phyloP scores from a whole-genome alignment of 2,329 filamentous ascomycete species.

The Botrytis deweyae region DNA sequence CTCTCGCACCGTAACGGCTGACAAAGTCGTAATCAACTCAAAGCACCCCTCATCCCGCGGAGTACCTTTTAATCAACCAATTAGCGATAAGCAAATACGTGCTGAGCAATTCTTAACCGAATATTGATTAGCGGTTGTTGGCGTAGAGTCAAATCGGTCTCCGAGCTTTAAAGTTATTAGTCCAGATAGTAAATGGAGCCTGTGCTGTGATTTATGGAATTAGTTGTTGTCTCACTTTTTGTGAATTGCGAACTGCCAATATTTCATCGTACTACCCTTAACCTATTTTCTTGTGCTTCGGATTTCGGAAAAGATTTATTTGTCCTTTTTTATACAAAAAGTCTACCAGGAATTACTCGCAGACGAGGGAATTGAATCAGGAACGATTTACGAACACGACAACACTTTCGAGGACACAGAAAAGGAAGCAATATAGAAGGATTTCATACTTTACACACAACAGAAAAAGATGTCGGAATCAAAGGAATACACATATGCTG shows the following conservation, averaged over 20 bases:
- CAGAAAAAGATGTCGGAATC: slow-evolving; percentile 36
- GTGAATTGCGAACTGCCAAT: slow-evolving; percentile 2
- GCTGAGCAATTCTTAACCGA: slow-evolving; percentile 3
- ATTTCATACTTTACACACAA: not conserved
- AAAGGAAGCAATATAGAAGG: not conserved
- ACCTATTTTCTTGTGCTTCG: not conserved
- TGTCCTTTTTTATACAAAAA: not conserved
- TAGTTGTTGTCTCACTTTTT: slow-evolving; percentile 5
- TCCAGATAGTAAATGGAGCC: not conserved
- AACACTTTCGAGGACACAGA: not conserved
- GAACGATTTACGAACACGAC: slow-evolving; percentile 5
- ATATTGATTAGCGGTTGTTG: not conserved
- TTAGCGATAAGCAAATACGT: not conserved
- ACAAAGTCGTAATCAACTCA: not conserved
- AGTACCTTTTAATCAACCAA: not conserved
- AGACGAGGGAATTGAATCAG: not conserved
- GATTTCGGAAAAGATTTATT: not conserved
- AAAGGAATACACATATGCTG: slow-evolving; percentile 69
- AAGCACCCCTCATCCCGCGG: not conserved
- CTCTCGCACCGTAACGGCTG: not conserved
- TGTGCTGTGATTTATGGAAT: not conserved
- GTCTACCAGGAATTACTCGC: not conserved
- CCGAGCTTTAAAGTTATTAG: slow-evolving; percentile 6
- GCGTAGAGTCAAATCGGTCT: not conserved
- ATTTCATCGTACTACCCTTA: not conserved